These are phyloP conservation scores for Mycena leptocephala DNA, from an alignment of 768 basidiomycete genomes.

Conservation along the genomic window DNA sequence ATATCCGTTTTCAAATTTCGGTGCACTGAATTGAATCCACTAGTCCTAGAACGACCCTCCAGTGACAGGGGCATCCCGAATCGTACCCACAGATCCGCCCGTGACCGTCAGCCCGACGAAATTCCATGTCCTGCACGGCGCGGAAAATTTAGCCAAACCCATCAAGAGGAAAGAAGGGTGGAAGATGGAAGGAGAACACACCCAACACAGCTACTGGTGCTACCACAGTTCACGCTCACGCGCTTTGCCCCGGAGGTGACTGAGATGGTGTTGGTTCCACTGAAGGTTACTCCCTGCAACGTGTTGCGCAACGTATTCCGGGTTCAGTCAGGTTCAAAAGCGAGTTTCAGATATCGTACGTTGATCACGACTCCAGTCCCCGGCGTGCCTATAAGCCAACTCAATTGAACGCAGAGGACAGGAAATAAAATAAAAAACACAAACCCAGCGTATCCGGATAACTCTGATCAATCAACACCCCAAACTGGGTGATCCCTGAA, in stretches of 20 bases:
- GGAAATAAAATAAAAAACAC: constrained; percentile 3
- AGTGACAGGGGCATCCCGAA: constrained; percentile 34
- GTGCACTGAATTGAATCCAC: constrained; percentile 2
- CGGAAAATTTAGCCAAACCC: constrained; percentile 2
- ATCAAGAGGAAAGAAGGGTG: not conserved
- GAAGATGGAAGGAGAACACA: constrained; percentile 17
- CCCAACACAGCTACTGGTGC: constrained; percentile 33
- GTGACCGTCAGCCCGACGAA: constrained; percentile 36
- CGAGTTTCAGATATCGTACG: not conserved
- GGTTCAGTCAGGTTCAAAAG: not conserved
- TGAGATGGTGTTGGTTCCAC: constrained; percentile 34
- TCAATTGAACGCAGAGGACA: not conserved
- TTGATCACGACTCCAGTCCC: constrained; percentile 38
- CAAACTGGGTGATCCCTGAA: constrained; percentile 33
- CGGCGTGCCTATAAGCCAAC: constrained; percentile 21
- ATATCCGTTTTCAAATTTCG: not conserved
- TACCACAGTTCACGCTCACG: constrained; percentile 37
- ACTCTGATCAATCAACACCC: constrained; percentile 37
- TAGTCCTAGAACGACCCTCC: constrained; percentile 35
- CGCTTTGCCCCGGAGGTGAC: constrained; percentile 33
- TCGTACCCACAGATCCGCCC: constrained; percentile 31
- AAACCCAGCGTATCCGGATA: constrained; percentile 35
- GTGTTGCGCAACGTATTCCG: too few relatives aligned
- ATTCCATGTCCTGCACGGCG: constrained; percentile 32
- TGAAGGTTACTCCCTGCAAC: constrained; percentile 32